A percentile compares a stretch with the other conserved stretches of the same genome.
Conservation (phyloP, 192 early-diverging fungal species). For the Umbelopsis ramanniana region DNA sequence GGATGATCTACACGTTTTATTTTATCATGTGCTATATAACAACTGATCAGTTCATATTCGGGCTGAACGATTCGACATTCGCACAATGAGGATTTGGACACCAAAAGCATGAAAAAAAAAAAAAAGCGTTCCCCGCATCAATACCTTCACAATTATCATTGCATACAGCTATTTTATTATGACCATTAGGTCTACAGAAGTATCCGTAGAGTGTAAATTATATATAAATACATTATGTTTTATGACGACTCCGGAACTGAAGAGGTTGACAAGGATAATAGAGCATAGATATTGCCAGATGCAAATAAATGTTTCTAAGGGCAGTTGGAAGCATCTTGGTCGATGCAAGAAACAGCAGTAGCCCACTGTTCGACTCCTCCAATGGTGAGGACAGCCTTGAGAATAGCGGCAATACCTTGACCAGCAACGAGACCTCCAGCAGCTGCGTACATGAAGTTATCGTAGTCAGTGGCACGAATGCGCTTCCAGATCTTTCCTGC, state of each 20-base stretch:
- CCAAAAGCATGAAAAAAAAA: no score
- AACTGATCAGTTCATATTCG: no score
- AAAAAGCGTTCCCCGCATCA: no score
- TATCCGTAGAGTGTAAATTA: not conserved
- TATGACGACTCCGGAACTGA: not conserved
- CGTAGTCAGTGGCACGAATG: conserved; percentile 26
- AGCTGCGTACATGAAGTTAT: conserved; percentile 47
- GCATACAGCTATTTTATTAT: not conserved
- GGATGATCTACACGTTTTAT: no score
- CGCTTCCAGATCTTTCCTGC: conserved; percentile 49
- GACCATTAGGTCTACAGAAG: not conserved
- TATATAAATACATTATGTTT: not conserved
- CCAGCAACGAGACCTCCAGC: conserved; percentile 57
- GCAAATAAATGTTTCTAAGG: conserved; percentile 20
- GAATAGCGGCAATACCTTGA: conserved; percentile 52
- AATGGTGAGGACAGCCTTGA: conserved; percentile 52
- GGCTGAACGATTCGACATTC: no score
- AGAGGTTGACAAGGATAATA: not conserved
- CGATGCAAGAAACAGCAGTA: conserved; percentile 33
- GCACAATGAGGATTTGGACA: no score
- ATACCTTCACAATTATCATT: not conserved
- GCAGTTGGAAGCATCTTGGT: conserved; percentile 26
- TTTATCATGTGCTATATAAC: no score
- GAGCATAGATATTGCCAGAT: not conserved
- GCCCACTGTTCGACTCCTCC: conserved; percentile 36